Percentiles rank a stretch among this genome's conserved stretches.
phyloP scores from a whole-genome alignment of 768 basidiomycete species.

The Psilocybe cyanescens region DNA sequence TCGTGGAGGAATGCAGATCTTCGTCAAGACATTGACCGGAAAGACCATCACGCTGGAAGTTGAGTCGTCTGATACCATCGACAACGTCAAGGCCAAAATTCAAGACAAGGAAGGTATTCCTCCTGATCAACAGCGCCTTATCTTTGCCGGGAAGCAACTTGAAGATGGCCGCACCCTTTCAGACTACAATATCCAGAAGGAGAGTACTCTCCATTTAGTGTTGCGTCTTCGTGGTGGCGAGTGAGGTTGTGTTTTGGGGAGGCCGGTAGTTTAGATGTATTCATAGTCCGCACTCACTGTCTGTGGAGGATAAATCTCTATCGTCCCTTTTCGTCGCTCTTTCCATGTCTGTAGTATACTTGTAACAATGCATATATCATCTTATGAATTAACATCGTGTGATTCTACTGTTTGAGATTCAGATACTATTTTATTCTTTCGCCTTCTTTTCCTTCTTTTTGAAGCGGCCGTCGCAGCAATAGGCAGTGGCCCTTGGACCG shows the following conservation, averaged over 20 bases:
- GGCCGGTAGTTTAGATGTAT: background rate
- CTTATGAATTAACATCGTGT: background rate
- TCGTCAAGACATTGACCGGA: slow-evolving; percentile 73
- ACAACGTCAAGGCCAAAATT: slow-evolving; percentile 78
- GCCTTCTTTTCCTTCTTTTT: slow-evolving; percentile 26
- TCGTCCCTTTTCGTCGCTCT: background rate
- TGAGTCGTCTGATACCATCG: slow-evolving; percentile 76
- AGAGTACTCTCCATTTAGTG: slow-evolving; percentile 75
- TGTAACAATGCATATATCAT: background rate
- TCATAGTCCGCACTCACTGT: background rate
- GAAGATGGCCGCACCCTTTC: slow-evolving; percentile 80
- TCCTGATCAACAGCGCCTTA: slow-evolving; percentile 79
- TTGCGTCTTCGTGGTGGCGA: slow-evolving; percentile 83
- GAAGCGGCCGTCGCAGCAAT: background rate
- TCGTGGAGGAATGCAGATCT: slow-evolving; percentile 75
- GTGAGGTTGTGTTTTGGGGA: slow-evolving; percentile 26
- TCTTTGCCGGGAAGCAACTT: slow-evolving; percentile 80
- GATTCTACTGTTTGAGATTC: background rate
- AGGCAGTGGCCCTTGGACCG: background rate
- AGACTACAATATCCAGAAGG: slow-evolving; percentile 80
- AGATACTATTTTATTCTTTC: slow-evolving; percentile 11
- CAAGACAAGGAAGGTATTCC: slow-evolving; percentile 85
- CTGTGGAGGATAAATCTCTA: background rate
- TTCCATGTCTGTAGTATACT: background rate
- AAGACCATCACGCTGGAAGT: slow-evolving; percentile 81